Base-by-base conservation (phyloP, 306 rosid genomes). In the Mimosa bimucronata region DNA sequence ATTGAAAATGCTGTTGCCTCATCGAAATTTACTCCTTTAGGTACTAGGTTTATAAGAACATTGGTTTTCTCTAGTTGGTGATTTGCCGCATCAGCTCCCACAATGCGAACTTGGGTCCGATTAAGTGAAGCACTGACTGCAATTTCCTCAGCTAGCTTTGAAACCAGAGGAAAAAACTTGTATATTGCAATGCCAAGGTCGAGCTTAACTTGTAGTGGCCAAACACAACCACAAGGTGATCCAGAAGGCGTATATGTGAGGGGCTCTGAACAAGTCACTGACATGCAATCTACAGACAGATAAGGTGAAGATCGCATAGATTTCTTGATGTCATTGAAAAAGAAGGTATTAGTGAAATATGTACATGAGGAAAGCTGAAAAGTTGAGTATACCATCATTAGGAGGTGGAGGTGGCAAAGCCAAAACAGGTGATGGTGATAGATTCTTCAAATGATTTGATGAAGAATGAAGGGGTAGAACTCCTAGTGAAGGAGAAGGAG, bases 401-500 rank as follows among this genome's bases (percentile, higher is more conserved):
- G 97, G 95, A 78, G 95, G 97, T 70, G 98, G 95, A 77, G 97
- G 94, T 62, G 98, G 97, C 79, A 94, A 83, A 75, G 88, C 81
- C 60, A 90, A 50, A 79, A 84, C 62, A 75, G 88, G 84, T 70
- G 94, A 80, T 65, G 97, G 94, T 73, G 94, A 92, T 67, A 85
- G 88, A 76, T 87, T 45, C 83, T 82, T 88, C 58, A 76, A 66
- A 81, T 75, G 92, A 84, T 80, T 81, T 21, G 65, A 55, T 60
- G 92, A 77, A 67, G 97, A 92, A 79, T 90, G 83, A 76, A 83
- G 26, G n/a, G 97, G 98, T 73, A 97, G 86, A 75, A 81, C 76
- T 81, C 85, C 48, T 14, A 91, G 97, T 14, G 93, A 77, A 83
- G 76, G 81, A 53, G 84, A 76, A 53, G 94, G 92, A 73, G 57